Evolutionary conservation across 768 basidiomycete genomes (phyloP), one percentile per base, ranked within the genome.

Genomic region (Chalciporus sphaerocephalus): DNA sequence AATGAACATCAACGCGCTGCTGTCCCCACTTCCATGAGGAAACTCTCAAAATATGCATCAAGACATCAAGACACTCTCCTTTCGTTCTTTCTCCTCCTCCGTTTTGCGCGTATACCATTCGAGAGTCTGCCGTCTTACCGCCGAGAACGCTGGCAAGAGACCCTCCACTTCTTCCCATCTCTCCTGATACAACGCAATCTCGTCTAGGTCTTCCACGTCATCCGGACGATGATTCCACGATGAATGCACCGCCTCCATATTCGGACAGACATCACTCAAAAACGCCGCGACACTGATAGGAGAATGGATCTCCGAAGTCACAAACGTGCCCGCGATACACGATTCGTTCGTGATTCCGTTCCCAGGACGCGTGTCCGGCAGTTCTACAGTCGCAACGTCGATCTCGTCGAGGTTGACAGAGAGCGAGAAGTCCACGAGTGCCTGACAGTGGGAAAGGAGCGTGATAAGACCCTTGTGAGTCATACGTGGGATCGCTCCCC

Each of bases 241-340:
- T 42, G 48, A 47, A 38, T 11, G 25, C 30, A 60, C 35, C 16
- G 8, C 8, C 22, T 40, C 33, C 27, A 60, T 8, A 21, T 47
- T 38, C 2, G 61, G 63, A 42, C 53, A 54, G n/a, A 64, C 38
- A 5, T 58, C 56, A 16, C 58, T 58, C 45, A 63, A 32, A 25
- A 65, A 65, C 42, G 56, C 56, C 6, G 61, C 58, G 0, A 65
- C 28, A 22, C 47, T 23, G 36, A 44, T 10, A 10, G 61, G 61
- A 35, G 16, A 30, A 16, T 21, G 3, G 44, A 65, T 61, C 8
- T 16, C 6, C 12, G 64, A 63, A 18, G 52, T 53, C 28, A 54
- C 48, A 16, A 61, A 62, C 11, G 57, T 47, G 6, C 49, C 55
- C 4, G 12, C 6, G 1, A 16, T 6, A 13, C 57, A 60, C 9